A percentile compares a stretch with the other conserved stretches of the same genome.
Conservation (phyloP, 192 early-diverging fungal species). For the Phlyctochytrium bullatum region DNA sequence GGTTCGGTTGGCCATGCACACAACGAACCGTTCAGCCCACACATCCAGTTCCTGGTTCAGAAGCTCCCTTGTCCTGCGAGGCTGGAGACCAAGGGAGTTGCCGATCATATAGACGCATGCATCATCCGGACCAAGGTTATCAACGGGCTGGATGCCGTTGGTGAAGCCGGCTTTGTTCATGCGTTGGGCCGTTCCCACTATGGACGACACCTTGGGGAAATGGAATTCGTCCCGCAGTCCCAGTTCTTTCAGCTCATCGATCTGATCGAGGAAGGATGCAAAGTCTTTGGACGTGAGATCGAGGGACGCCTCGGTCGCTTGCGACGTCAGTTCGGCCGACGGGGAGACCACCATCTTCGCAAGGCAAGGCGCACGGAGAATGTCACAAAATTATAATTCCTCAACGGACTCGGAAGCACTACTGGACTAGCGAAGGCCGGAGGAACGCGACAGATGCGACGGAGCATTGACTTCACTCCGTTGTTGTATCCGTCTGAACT, state of each 20-base stretch:
- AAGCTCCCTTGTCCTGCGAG: constrained; percentile 59
- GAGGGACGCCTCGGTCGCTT: background rate
- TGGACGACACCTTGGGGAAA: constrained; percentile 51
- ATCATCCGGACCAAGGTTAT: constrained; percentile 6
- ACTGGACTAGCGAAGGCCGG: too few relatives aligned
- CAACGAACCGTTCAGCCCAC: constrained; percentile 69
- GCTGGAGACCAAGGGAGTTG: constrained; percentile 90
- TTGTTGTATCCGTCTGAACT: too few relatives aligned
- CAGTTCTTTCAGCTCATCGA: background rate
- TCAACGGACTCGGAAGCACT: too few relatives aligned
- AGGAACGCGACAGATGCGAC: too few relatives aligned
- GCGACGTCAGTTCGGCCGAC: background rate
- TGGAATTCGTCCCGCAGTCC: constrained; percentile 54
- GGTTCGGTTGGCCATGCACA: constrained; percentile 5
- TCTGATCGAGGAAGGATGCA: background rate
- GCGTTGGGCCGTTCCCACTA: background rate
- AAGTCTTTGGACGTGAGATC: background rate
- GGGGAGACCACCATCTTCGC: constrained; percentile 8
- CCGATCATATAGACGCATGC: constrained; percentile 80
- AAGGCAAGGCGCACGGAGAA: too few relatives aligned
- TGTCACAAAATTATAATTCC: too few relatives aligned
- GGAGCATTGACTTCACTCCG: too few relatives aligned
- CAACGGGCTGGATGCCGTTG: constrained; percentile 14
- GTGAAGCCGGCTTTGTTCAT: background rate
- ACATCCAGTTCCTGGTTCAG: constrained; percentile 88